These are phyloP conservation scores for Scutellaria baicalensis DNA, from an alignment of 257 asterid species.

Conservation along the genomic window DNA sequence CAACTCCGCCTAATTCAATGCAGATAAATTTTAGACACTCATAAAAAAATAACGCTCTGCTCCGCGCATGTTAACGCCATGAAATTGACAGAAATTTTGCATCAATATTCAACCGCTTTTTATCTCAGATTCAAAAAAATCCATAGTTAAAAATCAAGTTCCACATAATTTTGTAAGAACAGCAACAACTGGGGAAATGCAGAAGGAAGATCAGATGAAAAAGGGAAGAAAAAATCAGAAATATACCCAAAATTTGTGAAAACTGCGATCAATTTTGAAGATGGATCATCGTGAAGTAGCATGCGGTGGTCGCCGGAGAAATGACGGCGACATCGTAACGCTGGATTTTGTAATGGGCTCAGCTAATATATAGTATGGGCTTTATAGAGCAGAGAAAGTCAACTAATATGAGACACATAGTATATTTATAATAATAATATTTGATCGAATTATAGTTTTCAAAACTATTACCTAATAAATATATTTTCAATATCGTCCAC, in stretches of 20 bases:
- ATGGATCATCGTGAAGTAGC: background rate
- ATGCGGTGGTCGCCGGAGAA: constrained; percentile 15
- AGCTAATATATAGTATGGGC: background rate
- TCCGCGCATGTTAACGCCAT: background rate
- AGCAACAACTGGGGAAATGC: background rate
- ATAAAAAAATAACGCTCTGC: no score
- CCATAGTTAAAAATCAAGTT: background rate
- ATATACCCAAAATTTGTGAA: background rate
- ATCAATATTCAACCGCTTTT: background rate
- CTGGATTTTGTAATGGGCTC: background rate
- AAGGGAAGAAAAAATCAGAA: background rate
- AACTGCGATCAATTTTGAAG: background rate
- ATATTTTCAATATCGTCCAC: no score
- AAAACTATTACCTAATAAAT: no score
- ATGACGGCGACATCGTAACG: constrained; percentile 5
- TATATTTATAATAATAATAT: no score
- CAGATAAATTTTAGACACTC: background rate
- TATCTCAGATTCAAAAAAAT: constrained; percentile 1
- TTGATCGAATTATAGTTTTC: no score
- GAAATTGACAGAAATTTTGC: background rate
- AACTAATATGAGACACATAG: no score
- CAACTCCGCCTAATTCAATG: background rate
- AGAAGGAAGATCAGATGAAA: background rate
- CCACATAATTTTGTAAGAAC: background rate
- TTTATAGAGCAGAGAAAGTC: no score